Base-by-base conservation (phyloP, 352 stramenopile genomes). In the Sclerospora graminicola region DNA sequence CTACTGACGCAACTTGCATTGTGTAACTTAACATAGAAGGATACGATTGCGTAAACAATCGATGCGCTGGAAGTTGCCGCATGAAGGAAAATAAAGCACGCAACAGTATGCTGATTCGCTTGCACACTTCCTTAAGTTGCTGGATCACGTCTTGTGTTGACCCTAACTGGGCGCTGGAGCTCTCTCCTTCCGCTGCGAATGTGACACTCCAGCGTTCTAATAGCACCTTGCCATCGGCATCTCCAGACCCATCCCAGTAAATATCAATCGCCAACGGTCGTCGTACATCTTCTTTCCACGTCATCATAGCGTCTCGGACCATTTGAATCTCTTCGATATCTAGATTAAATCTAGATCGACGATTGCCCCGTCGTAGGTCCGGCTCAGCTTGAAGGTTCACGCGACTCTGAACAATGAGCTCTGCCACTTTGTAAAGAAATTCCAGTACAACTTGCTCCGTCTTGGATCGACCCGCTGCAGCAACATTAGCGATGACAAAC, bases 391-490 rank as follows among this genome's bases (percentile, higher is more conserved):
- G 64, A 23, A 89, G 64, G 42, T 82, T 72, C 16, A 89, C 76
- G 46, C 81, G 76, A 46, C 73, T 87, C 57, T 89, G 78, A 18
- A 90, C 49, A 27, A 93, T 76, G 30, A 93, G 68, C 48, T 93
- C 81, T 1, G 81, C 69, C 2, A 69, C 67, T 51, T 93, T 93
- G 57, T 84, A 87, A 2, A 89, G 55, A 41, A 86, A 86, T 40
- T 93, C 81, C 6, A 90, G 59, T 49, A 93, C 77, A 27, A 90
- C 78, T 40, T 89, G 78, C 48, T 93, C 81, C 1, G 78, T 89
- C 42, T 90, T 89, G 33, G 71, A 47, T 8, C 78, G 66, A 1
- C 78, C 78, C 1, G 78, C 72, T 75, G 26, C 30, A 45, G 9
- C 14, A 48, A 48, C 9, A 35, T 36, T 37, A 45, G 27, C 18